Conservation (phyloP, 352 stramenopile species). For the Phytopythium boreale region DNA sequence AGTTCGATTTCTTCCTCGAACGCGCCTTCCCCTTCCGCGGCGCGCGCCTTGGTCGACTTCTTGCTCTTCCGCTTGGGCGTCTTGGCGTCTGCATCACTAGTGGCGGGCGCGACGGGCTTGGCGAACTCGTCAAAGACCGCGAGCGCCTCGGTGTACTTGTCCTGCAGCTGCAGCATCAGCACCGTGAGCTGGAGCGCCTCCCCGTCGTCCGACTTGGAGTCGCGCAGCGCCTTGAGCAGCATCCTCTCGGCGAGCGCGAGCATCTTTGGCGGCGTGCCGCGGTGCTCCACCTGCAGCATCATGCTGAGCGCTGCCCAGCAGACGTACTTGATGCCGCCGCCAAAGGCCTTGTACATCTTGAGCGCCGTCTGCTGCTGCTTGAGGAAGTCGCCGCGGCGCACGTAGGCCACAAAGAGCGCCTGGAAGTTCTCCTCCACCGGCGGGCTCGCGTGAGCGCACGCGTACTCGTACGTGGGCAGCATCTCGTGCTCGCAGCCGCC, state of each 20-base stretch:
- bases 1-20: constrained; percentile 85
- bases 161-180: constrained; percentile 71
- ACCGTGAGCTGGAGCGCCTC: constrained; percentile 71
- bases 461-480: constrained; percentile 71
- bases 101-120: constrained; percentile 18
- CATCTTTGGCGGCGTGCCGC: constrained; percentile 62
- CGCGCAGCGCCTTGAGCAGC: constrained; percentile 73
- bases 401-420: constrained; percentile 73
- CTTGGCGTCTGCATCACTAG: constrained; percentile 19
- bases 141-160: constrained; percentile 62
- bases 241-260: constrained; percentile 75
- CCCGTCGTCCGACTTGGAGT: constrained; percentile 52
- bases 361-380: constrained; percentile 87
- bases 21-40: constrained; percentile 62
- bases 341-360: constrained; percentile 84
- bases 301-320: constrained; percentile 82
- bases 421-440: constrained; percentile 71
- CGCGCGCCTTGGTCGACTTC: constrained; percentile 34
- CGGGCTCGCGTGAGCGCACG: constrained; percentile 38
- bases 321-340: constrained; percentile 62
- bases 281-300: constrained; percentile 79
- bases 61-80: constrained; percentile 10
- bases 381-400: constrained; percentile 57
- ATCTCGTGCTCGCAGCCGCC: constrained; percentile 73
- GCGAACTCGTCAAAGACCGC: constrained; percentile 73